phyloP scores from a whole-genome alignment of 2,329 filamentous ascomycete genomes.

The Paecilomyces variotii region DNA sequence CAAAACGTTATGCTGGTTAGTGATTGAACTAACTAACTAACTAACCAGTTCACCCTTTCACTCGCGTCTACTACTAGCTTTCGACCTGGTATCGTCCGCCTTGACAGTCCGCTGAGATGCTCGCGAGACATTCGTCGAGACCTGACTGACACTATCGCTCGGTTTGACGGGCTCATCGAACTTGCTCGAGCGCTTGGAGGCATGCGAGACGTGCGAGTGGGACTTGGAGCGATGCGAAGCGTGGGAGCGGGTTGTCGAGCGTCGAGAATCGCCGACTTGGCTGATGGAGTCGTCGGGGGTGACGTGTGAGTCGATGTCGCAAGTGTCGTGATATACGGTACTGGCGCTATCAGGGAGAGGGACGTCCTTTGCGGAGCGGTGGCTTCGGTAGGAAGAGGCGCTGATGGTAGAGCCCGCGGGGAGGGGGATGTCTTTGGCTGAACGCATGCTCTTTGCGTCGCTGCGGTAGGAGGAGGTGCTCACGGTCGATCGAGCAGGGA shows the following conservation, averaged over 20 bases:
- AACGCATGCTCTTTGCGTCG: slow-evolving; percentile 9
- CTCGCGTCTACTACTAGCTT: slow-evolving; percentile 19
- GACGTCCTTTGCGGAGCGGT: slow-evolving; percentile 12
- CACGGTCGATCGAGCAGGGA: slow-evolving; percentile 23
- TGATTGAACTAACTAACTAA: no score
- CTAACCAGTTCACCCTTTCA: slow-evolving; percentile 11
- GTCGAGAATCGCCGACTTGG: slow-evolving; percentile 45
- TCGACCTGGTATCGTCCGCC: slow-evolving; percentile 19
- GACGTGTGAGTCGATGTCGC: slow-evolving; percentile 49
- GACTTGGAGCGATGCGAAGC: slow-evolving; percentile 15
- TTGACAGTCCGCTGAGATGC: slow-evolving; percentile 25
- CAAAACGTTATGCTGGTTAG: no score
- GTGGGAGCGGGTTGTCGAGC: slow-evolving; percentile 12
- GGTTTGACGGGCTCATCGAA: slow-evolving; percentile 31
- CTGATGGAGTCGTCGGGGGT: slow-evolving; percentile 73
- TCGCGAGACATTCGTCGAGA: slow-evolving; percentile 20
- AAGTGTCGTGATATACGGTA: slow-evolving; percentile 12
- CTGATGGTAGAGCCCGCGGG: slow-evolving; percentile 20
- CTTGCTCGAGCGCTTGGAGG: slow-evolving; percentile 24
- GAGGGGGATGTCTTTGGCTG: slow-evolving; percentile 17
- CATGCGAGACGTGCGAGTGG: slow-evolving; percentile 9
- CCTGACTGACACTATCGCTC: slow-evolving; percentile 33
- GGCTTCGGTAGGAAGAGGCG: slow-evolving; percentile 12
- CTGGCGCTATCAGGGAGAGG: slow-evolving; percentile 25
- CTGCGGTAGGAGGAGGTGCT: slow-evolving; percentile 19